These are phyloP conservation scores for Phytophthora foliorum DNA, from an alignment of 352 stramenopile genomes.

Conservation along the genomic window DNA sequence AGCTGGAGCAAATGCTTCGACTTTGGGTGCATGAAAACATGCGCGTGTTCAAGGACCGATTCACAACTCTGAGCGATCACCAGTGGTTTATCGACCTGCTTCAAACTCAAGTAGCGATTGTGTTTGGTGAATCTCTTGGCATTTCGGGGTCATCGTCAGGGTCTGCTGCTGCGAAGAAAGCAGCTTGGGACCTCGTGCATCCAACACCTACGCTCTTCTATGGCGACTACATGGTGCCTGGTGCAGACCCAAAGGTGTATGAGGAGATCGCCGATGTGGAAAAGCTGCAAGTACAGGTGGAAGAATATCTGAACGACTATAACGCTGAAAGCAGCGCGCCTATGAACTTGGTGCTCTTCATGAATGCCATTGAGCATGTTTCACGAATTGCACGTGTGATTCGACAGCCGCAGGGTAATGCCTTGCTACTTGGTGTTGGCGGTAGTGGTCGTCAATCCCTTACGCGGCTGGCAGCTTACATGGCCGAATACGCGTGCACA, in stretches of 20 bases:
- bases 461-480: slow-evolving; percentile 92
- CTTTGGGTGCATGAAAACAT: slow-evolving; percentile 90
- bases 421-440: slow-evolving; percentile 94
- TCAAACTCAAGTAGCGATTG: slow-evolving; percentile 57
- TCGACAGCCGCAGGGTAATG: slow-evolving; percentile 90
- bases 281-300: slow-evolving; percentile 79
- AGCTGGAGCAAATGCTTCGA: slow-evolving; percentile 74
- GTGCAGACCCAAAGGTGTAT: slow-evolving; percentile 92
- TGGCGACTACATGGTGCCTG: slow-evolving; percentile 94
- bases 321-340: slow-evolving; percentile 88
- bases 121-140: slow-evolving; percentile 64
- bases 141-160: slow-evolving; percentile 20
- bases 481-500: slow-evolving; percentile 93
- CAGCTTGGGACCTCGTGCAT: slow-evolving; percentile 73
- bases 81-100: slow-evolving; percentile 85
- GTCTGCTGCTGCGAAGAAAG: slow-evolving; percentile 40
- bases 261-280: slow-evolving; percentile 92
- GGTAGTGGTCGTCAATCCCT: slow-evolving; percentile 93
- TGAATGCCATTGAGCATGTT: slow-evolving; percentile 91
- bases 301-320: slow-evolving; percentile 91
- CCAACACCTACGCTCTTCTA: slow-evolving; percentile 81
- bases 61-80: slow-evolving; percentile 77
- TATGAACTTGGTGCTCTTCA: slow-evolving; percentile 92
- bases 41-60: slow-evolving; percentile 90
- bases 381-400: slow-evolving; percentile 87